phyloP scores from a whole-genome alignment of 441 rosid genomes.

The Capsella rubella region DNA sequence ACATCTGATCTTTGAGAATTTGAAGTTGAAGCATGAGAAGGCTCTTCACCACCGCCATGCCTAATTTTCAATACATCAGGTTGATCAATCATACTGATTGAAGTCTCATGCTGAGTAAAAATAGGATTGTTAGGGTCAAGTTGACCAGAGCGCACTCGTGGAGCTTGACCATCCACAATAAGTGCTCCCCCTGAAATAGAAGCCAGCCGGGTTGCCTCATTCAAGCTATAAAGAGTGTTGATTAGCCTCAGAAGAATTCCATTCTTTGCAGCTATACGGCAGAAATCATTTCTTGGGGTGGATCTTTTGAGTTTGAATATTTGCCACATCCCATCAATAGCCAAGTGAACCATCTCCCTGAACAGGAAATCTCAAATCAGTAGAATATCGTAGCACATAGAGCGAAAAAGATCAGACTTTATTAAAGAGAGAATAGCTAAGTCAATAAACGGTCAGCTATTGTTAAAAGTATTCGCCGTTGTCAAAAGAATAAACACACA shows the following conservation, averaged over 20 bases:
- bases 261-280: conserved; percentile 94
- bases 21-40: conserved; percentile 73
- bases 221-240: conserved; percentile 96
- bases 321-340: conserved; percentile 99
- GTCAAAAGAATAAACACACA: conserved; percentile 11
- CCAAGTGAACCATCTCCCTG: conserved; percentile 99
- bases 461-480: neutral
- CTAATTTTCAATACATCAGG: conserved; percentile 65
- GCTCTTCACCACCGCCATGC: conserved; percentile 58
- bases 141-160: conserved; percentile 76
- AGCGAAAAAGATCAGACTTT: neutral
- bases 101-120: conserved; percentile 65
- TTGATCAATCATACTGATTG: conserved; percentile 59
- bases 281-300: conserved; percentile 95
- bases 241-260: conserved; percentile 86
- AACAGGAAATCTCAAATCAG: conserved; percentile 48
- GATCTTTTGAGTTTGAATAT: conserved; percentile 96
- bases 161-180: conserved; percentile 62
- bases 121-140: conserved; percentile 69
- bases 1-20: conserved; percentile 71
- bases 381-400: conserved; percentile 4
- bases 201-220: conserved; percentile 95
- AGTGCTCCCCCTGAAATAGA: conserved; percentile 67
- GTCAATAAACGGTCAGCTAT: conserved; percentile 18
- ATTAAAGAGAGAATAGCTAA: conserved; percentile 4